Conservation (phyloP, 805 yeast genomes). For the Peterozyma xylosa region DNA sequence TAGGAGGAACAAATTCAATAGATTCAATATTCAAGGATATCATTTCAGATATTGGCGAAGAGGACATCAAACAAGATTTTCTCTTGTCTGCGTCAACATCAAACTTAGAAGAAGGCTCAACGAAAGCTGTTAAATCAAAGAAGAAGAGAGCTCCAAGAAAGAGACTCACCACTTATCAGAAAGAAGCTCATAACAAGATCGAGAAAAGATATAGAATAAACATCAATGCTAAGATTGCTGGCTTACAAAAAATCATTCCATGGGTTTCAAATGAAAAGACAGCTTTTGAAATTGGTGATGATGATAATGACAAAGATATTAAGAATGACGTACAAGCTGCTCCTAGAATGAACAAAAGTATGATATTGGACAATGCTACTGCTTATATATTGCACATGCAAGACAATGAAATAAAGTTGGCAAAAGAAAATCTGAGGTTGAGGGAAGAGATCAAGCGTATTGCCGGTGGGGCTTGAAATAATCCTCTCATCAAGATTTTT, state of each 20-base stretch:
- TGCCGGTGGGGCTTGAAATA: background rate
- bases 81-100: conserved; percentile 1
- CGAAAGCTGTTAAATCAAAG: conserved; percentile 18
- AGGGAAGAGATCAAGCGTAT: conserved; percentile 2
- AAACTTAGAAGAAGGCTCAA: background rate
- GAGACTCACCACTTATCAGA: conserved; percentile 50
- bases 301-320: conserved; percentile 8
- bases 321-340: conserved; percentile 1
- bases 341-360: conserved; percentile 52
- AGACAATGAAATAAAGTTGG: conserved; percentile 31
- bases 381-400: conserved; percentile 50
- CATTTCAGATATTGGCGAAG: conserved; percentile 5
- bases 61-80: background rate
- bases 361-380: conserved; percentile 63
- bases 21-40: conserved; percentile 9
- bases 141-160: conserved; percentile 46
- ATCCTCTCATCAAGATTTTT: no score
- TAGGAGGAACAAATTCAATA: conserved; percentile 4
- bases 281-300: conserved; percentile 43
- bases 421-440: conserved; percentile 4
- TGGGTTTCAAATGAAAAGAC: conserved; percentile 57
- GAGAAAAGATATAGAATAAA: conserved; percentile 67
- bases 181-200: conserved; percentile 66
- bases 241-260: conserved; percentile 59
- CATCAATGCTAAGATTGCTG: conserved; percentile 65